These are phyloP conservation scores for apple (Malus domestica) DNA, from an alignment of 306 rosid species.

Conservation along the genomic window DNA sequence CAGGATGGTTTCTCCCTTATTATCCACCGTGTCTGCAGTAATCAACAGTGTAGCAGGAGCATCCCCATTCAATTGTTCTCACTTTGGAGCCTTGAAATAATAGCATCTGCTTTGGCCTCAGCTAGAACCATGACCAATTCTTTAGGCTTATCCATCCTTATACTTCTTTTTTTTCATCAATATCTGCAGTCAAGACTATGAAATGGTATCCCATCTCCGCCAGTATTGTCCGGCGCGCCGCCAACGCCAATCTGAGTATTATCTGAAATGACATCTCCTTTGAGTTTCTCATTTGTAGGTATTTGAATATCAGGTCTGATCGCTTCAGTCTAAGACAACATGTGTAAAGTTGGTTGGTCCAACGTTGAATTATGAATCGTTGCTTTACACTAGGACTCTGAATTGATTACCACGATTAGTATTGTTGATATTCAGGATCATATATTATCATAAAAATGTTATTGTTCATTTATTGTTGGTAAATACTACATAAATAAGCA, in stretches of 20 bases:
- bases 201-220: slow-evolving; percentile 81
- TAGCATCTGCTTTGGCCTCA: slow-evolving; percentile 94
- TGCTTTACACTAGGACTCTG: too few species aligned
- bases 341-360: too few species aligned
- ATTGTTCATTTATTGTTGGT: too few species aligned
- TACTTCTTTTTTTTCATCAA: slow-evolving; percentile 51
- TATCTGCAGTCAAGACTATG: slow-evolving; percentile 65
- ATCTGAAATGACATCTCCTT: slow-evolving; percentile 28
- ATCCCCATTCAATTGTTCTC: slow-evolving; percentile 37
- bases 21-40: slow-evolving; percentile 65
- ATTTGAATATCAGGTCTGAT: too few species aligned
- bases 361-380: too few species aligned
- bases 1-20: slow-evolving; percentile 77
- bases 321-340: too few species aligned
- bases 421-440: too few species aligned
- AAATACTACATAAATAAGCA: too few species aligned
- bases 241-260: slow-evolving; percentile 78
- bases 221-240: slow-evolving; percentile 68
- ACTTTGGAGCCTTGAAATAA: slow-evolving; percentile 42
- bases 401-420: too few species aligned
- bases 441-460: too few species aligned
- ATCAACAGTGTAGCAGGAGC: slow-evolving; percentile 47
- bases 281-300: too few species aligned
- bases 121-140: slow-evolving; percentile 57
- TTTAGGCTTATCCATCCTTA: slow-evolving; percentile 69